Evolutionary conservation across 331 rosid genomes (phyloP).

Genomic region (Malus hybrid): DNA sequence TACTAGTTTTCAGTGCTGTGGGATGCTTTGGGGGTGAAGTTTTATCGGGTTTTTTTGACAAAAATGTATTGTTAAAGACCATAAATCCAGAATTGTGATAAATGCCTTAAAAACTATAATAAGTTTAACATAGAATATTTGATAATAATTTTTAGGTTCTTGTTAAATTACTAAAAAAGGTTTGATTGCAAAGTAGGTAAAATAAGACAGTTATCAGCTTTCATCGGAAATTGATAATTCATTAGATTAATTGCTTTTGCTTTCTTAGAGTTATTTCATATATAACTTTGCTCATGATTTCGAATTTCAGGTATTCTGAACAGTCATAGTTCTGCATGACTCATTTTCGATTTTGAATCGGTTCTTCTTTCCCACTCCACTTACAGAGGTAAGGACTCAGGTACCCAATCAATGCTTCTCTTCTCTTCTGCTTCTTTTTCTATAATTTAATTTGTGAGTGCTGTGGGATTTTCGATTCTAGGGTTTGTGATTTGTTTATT

Average conservation of each 20-base stretch:
- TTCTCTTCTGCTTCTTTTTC: too few relatives aligned
- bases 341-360: not conserved
- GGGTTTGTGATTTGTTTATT: not conserved
- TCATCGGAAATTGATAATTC: not conserved
- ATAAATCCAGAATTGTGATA: too few relatives aligned
- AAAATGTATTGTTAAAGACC: too few relatives aligned
- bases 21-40: too few relatives aligned
- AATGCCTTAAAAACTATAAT: too few relatives aligned
- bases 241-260: not conserved
- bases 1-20: too few relatives aligned
- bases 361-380: too few relatives aligned
- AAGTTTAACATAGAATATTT: not conserved
- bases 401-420: too few relatives aligned
- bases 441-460: too few relatives aligned
- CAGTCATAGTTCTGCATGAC: not conserved
- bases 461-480: too few relatives aligned
- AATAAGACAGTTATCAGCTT: not conserved
- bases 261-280: not conserved
- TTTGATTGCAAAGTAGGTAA: not conserved
- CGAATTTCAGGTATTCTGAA: constrained; percentile 32
- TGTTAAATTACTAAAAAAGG: not conserved
- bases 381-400: too few relatives aligned
- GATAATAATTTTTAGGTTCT: not conserved
- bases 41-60: too few relatives aligned
- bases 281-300: not conserved